Base-by-base conservation (phyloP, 2,329 filamentous ascomycete genomes). In the Chaetothyriales sp. region DNA sequence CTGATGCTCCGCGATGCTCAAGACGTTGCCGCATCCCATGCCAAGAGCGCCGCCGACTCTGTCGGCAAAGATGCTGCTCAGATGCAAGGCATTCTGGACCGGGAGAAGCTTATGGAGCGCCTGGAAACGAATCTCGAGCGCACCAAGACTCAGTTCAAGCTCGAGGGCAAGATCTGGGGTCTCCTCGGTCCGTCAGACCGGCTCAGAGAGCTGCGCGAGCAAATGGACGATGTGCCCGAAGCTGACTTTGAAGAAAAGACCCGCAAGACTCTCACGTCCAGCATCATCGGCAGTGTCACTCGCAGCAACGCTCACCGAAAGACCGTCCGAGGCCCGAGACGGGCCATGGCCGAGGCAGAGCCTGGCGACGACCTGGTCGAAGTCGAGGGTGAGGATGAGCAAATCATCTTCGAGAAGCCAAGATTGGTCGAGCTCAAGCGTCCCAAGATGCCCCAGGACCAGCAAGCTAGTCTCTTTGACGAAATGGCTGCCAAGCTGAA, bases 1-100 rank as follows among this genome's bases (percentile, higher is more conserved):
- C 83, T 98, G 52, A 98, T 98, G 92, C 83, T 98, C 58, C 82
- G 90, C 55, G 92, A 98, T 69, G 90, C 92, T 40, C 90, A 97
- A 69, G 90, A 98, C 63, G 88, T 95, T 59, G 90, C 90, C 46
- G 89, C 89, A 20, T 89, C 90, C 2, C 86, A 87, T 62, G 86
- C 88, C n/a, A 76, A 80, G 64, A 81, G 78, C 60, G 66, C 64
- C 15, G 73, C 68, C 49, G 71, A 74, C 60, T 72, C 72, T 43
- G 73, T 82, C 43, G 76, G 68, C 47, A 77, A 81, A 43, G 78
- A 77, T 19, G 85, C 92, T 64, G 81, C 86, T 20, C 84, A 83
- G 51, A 88, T 90, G 83, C 82, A 89, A 65, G 92, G 92, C 56
- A 97, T 98, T 56, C 74, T 98, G 58, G 89, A 97, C 66, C 85